Conservation (phyloP, 805 yeast genomes). For the Saccharomyces kudriavzevii region DNA sequence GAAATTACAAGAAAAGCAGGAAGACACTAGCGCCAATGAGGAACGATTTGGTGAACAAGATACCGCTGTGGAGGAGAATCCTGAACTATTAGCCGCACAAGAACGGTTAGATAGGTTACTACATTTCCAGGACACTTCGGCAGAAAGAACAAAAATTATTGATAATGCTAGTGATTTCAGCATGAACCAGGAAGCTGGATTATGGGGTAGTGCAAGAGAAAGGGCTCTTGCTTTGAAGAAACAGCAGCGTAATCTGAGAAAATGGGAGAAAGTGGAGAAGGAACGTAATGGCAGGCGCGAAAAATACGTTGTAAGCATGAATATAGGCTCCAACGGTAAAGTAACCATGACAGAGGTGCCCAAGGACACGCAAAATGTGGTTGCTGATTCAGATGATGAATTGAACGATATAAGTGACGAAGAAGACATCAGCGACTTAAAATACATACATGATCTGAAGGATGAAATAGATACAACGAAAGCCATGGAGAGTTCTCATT, state of each 20-base stretch:
- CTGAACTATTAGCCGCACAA: constrained; percentile 62
- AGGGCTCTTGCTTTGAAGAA: constrained; percentile 79
- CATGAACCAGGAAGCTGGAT: constrained; percentile 44
- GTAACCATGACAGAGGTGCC: constrained; percentile 51
- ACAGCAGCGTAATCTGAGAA: constrained; percentile 69
- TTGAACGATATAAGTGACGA: constrained; percentile 32
- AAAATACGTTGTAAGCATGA: constrained; percentile 65
- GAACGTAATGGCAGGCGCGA: constrained; percentile 62
- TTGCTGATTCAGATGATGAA: constrained; percentile 27
- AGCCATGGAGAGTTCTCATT: constrained; percentile 11
- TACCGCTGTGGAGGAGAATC: constrained; percentile 40
- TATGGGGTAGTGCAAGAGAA: constrained; percentile 81
- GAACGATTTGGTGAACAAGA: constrained; percentile 30
- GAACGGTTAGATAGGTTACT: constrained; percentile 64
- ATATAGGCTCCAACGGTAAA: constrained; percentile 68
- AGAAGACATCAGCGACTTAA: constrained; percentile 30
- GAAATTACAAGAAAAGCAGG: constrained; percentile 19
- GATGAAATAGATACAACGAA: constrained; percentile 14
- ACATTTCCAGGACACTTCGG: constrained; percentile 75
- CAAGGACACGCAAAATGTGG: constrained; percentile 15
- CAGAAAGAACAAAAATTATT: constrained; percentile 84
- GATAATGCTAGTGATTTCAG: constrained; percentile 82
- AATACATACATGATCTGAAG: constrained; percentile 22
- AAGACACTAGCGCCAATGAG: constrained; percentile 30
- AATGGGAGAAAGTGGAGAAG: constrained; percentile 49